These are phyloP conservation scores for Cordyceps fumosorosea DNA, from an alignment of 2,329 filamentous ascomycete genomes.

Conservation along the genomic window DNA sequence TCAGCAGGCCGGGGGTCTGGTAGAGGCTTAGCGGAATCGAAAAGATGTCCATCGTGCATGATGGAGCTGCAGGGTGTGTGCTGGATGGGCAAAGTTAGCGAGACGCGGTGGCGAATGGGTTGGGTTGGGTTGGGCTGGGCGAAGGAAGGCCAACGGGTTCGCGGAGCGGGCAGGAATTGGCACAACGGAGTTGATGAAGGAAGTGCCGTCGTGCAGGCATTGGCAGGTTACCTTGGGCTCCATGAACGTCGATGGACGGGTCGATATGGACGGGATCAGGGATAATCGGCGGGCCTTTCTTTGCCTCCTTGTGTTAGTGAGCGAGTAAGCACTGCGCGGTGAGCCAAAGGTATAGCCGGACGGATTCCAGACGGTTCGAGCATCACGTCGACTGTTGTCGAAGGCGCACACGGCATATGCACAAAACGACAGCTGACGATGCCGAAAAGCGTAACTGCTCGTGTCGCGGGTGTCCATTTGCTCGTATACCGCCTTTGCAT, in stretches of 20 bases:
- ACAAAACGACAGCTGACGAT: no score
- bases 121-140: not conserved
- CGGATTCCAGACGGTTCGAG: no score
- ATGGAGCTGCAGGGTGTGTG: not conserved
- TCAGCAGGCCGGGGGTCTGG: not conserved
- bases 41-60: not conserved
- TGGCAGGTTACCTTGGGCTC: not conserved
- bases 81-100: not conserved
- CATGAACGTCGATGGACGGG: not conserved
- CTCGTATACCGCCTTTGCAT: no score
- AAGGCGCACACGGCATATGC: no score
- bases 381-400: no score
- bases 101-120: not conserved
- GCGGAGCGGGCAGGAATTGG: no score
- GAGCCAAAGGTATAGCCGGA: not conserved
- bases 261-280: not conserved
- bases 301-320: no score
- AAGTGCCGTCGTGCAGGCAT: no score
- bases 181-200: no score
- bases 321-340: no score
- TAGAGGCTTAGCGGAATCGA: constrained; percentile 6
- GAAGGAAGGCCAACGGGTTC: not conserved
- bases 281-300: not conserved
- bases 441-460: no score
- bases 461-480: no score